A percentile compares a stretch with the other conserved stretches of the same genome.
These are phyloP conservation scores for Barbatosphaeria neglecta DNA, from an alignment of 495 filamentous ascomycete genomes.

Conservation along the genomic window DNA sequence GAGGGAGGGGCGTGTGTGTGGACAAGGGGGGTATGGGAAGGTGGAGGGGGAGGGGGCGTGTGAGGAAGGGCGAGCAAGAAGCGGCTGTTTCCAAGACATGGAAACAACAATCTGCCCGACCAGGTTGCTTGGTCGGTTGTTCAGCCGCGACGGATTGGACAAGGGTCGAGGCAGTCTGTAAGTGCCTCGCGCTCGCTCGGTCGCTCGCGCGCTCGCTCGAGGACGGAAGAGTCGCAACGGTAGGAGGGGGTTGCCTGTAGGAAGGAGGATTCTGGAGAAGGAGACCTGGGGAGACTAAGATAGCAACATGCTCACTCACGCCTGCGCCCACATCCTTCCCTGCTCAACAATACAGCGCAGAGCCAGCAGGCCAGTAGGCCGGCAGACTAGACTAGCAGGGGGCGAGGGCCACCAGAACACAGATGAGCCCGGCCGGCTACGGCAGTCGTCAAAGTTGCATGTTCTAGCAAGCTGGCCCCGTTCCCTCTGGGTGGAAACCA, in stretches of 20 bases:
- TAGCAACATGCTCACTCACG: neutral
- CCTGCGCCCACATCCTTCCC: too few species aligned
- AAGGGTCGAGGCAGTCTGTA: conserved; percentile 4
- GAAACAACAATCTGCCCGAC: conserved; percentile 11
- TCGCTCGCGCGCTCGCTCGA: too few species aligned
- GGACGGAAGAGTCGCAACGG: neutral
- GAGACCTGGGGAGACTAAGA: conserved; percentile 4
- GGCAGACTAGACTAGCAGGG: too few species aligned
- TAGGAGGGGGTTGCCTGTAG: conserved; percentile 1
- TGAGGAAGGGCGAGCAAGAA: neutral
- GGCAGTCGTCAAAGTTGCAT: too few species aligned
- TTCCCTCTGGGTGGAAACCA: too few species aligned
- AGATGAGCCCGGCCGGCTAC: too few species aligned
- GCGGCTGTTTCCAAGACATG: conserved; percentile 13
- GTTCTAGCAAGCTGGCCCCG: too few species aligned
- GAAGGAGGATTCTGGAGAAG: neutral
- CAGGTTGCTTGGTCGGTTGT: conserved; percentile 12
- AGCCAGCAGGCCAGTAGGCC: neutral
- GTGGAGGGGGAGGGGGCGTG: neutral
- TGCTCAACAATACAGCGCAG: too few species aligned
- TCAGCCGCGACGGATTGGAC: conserved; percentile 13
- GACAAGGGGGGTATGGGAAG: too few species aligned
- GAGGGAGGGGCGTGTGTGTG: too few species aligned
- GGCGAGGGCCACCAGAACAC: too few species aligned
- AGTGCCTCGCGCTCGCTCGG: too few species aligned